Conservation (phyloP, 2,329 filamentous ascomycete genomes). For the Colletotrichum camelliae region DNA sequence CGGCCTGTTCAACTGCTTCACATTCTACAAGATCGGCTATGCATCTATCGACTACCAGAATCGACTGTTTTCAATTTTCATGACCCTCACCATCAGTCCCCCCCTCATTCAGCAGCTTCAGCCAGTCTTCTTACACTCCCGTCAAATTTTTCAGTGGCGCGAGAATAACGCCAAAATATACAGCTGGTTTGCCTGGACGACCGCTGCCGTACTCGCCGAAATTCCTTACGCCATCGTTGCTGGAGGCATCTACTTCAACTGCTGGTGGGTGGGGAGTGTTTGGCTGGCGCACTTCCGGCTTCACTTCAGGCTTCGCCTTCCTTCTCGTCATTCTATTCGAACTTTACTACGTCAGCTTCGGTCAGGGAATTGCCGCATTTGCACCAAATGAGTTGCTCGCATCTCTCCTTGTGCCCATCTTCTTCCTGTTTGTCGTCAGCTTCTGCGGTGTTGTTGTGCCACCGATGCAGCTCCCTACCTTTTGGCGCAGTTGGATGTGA, state of each 20-base stretch:
- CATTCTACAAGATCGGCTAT: constrained; percentile 68
- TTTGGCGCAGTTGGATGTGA: constrained; percentile 67
- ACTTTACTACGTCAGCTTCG: constrained; percentile 68
- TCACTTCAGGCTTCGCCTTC: constrained; percentile 66
- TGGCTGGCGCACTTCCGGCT: constrained; percentile 54
- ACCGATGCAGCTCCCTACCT: constrained; percentile 59
- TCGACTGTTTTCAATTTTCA: constrained; percentile 77
- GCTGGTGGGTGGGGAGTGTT: constrained; percentile 64
- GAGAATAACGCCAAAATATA: constrained; percentile 84
- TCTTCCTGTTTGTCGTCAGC: constrained; percentile 72
- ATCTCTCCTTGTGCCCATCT: constrained; percentile 69
- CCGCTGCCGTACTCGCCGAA: constrained; percentile 70
- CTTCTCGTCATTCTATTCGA: constrained; percentile 71
- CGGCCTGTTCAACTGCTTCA: constrained; percentile 73
- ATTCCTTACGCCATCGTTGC: constrained; percentile 72
- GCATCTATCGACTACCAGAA: constrained; percentile 70
- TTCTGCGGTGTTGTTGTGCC: constrained; percentile 77
- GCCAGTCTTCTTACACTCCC: constrained; percentile 70
- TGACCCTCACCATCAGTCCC: constrained; percentile 76
- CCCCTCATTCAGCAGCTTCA: constrained; percentile 80
- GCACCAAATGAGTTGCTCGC: constrained; percentile 71
- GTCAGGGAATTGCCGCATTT: constrained; percentile 71
- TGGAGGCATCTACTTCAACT: constrained; percentile 66
- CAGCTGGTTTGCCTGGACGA: constrained; percentile 74
- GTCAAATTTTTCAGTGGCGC: constrained; percentile 72